These are phyloP conservation scores for Oryza meridionalis DNA, from an alignment of 176 grass and related monocot genomes.

Conservation along the genomic window DNA sequence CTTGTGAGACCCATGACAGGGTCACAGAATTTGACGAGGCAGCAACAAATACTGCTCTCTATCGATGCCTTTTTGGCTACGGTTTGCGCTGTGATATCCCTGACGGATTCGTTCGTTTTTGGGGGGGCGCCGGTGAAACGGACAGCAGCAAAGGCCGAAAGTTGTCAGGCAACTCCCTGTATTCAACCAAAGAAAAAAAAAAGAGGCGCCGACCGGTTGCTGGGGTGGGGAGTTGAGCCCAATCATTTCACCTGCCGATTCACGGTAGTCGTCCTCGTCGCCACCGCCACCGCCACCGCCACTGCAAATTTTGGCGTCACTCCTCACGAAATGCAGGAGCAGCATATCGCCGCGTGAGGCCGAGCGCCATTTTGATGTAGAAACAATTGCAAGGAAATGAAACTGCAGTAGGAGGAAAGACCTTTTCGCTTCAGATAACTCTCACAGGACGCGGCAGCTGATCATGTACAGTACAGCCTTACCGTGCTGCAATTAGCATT, in stretches of 20 bases:
- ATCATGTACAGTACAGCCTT: no score
- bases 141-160: neutral
- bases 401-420: neutral
- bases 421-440: neutral
- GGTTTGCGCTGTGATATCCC: neutral
- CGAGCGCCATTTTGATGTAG: no score
- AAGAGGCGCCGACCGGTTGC: neutral
- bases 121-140: neutral
- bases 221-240: neutral
- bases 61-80: neutral
- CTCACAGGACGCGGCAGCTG: no score
- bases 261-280: neutral
- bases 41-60: neutral
- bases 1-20: no score
- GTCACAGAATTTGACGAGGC: neutral
- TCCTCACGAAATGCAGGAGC: neutral
- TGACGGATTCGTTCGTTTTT: neutral
- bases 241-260: neutral
- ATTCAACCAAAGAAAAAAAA: neutral
- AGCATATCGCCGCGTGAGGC: no score
- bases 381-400: no score
- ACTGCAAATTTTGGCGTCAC: neutral
- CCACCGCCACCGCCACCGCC: neutral
- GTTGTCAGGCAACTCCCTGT: neutral
- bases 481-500: no score